phyloP scores from a whole-genome alignment of 2,329 filamentous ascomycete genomes.

The Lithohypha guttulata region DNA sequence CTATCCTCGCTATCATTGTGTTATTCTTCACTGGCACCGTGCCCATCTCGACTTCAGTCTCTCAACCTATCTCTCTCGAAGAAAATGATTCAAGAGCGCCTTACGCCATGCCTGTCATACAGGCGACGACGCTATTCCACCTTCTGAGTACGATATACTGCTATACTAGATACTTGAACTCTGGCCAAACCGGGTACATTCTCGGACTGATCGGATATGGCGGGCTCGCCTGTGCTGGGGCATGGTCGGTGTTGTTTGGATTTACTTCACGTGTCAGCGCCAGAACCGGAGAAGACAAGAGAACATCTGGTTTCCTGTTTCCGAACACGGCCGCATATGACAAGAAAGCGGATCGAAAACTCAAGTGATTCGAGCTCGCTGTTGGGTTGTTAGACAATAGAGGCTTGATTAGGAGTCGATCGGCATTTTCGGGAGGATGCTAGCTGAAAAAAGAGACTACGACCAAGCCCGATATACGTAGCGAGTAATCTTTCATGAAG shows the following conservation, averaged over 20 bases:
- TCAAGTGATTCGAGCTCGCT: constrained; percentile 18
- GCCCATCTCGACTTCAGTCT: constrained; percentile 47
- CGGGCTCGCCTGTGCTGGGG: constrained; percentile 48
- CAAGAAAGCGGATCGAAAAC: constrained; percentile 36
- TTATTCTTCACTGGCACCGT: constrained; percentile 61
- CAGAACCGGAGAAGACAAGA: constrained; percentile 56
- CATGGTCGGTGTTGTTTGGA: constrained; percentile 54
- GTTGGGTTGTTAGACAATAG: too few species aligned
- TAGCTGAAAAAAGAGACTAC: too few species aligned
- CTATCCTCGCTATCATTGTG: constrained; percentile 53
- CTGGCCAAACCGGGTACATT: constrained; percentile 47
- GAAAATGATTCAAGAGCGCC: constrained; percentile 43
- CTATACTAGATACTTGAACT: constrained; percentile 53
- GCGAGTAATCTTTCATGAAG: too few species aligned
- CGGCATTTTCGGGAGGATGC: too few species aligned
- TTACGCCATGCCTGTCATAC: constrained; percentile 55
- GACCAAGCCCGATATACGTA: too few species aligned
- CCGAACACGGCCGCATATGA: constrained; percentile 47
- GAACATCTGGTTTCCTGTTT: constrained; percentile 56
- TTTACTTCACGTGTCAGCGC: constrained; percentile 48
- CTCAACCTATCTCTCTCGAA: constrained; percentile 32
- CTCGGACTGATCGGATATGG: constrained; percentile 50
- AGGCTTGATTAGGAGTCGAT: too few species aligned
- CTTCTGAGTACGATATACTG: constrained; percentile 51
- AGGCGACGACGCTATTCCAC: constrained; percentile 59